These are phyloP conservation scores for Dendrobium chrysotoxum DNA, from an alignment of 106 monocot species.

Conservation along the genomic window DNA sequence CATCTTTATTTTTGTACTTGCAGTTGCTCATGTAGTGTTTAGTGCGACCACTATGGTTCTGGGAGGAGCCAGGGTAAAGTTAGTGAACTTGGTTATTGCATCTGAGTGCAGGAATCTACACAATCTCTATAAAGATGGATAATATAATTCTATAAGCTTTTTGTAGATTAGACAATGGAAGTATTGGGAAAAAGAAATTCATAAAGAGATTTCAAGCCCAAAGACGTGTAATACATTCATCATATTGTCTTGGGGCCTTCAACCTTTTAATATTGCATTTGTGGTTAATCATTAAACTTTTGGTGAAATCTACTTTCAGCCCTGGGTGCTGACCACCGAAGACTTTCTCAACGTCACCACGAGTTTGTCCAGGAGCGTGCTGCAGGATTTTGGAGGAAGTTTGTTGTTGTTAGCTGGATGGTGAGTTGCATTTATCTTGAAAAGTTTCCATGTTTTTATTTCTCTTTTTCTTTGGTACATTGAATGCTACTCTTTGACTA, in stretches of 20 bases:
- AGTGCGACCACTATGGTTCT: slow-evolving; percentile 33
- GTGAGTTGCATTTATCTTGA: neutral
- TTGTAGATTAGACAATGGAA: slow-evolving; percentile 16
- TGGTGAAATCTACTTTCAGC: slow-evolving; percentile 1
- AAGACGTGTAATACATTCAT: neutral
- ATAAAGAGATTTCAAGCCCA: slow-evolving; percentile 11
- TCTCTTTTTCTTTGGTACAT: neutral
- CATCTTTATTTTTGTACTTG: slow-evolving; percentile 49
- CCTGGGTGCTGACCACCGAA: neutral
- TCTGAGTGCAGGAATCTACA: neutral
- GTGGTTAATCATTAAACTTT: neutral
- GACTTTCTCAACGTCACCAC: neutral
- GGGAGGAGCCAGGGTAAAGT: slow-evolving; percentile 26
- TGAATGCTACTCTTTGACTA: neutral
- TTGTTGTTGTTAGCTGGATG: slow-evolving; percentile 2
- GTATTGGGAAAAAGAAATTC: slow-evolving; percentile 12
- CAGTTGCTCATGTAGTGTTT: slow-evolving; percentile 26
- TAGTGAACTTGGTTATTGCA: neutral
- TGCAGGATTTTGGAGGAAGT: slow-evolving; percentile 5
- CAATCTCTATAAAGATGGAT: neutral
- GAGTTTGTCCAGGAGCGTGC: slow-evolving; percentile 11
- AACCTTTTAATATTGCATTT: neutral
- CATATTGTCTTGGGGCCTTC: neutral
- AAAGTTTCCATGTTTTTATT: neutral
- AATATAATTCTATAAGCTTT: neutral